Conservation (phyloP, 306 rosid genomes). For the Cajanus cajan region DNA sequence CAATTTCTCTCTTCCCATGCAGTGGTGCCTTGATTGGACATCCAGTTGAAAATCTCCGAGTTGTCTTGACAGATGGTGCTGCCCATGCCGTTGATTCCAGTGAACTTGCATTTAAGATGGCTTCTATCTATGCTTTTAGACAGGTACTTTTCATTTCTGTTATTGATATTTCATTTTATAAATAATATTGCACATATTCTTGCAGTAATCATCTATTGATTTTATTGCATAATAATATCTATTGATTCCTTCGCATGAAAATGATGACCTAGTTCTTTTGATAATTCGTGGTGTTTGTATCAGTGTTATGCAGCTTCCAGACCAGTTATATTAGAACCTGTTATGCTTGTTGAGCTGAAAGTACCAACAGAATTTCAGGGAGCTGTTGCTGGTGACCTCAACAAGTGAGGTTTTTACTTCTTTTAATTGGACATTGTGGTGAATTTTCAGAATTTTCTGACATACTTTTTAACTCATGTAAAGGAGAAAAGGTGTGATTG, state of each 20-base stretch:
- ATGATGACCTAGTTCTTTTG: not conserved
- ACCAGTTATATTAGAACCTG: constrained; percentile 96
- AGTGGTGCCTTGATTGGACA: constrained; percentile 98
- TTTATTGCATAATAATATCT: not conserved
- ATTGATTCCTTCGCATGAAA: constrained; percentile 10
- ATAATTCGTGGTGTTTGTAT: constrained; percentile 21
- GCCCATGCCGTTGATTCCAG: constrained; percentile 97
- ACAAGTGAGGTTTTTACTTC: constrained; percentile 65
- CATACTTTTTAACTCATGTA: constrained; percentile 22
- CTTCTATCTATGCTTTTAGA: constrained; percentile 97
- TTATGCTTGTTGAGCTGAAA: constrained; percentile 94
- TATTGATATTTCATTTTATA: constrained; percentile 7
- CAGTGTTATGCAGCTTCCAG: constrained; percentile 86
- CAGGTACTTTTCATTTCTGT: constrained; percentile 50
- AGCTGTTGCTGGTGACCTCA: constrained; percentile 92
- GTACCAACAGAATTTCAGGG: constrained; percentile 99
- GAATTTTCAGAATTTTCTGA: constrained; percentile 16
- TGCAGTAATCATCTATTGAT: not conserved
- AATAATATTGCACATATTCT: constrained; percentile 1
- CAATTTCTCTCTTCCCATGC: constrained; percentile 31
- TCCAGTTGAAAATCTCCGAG: constrained; percentile 90
- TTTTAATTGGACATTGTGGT: not conserved
- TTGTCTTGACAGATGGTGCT: constrained; percentile 91
- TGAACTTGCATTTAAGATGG: constrained; percentile 98
- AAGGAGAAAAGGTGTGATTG: constrained; percentile 93